These are phyloP conservation scores for Suillus discolor DNA, from an alignment of 768 basidiomycete genomes.

Conservation along the genomic window DNA sequence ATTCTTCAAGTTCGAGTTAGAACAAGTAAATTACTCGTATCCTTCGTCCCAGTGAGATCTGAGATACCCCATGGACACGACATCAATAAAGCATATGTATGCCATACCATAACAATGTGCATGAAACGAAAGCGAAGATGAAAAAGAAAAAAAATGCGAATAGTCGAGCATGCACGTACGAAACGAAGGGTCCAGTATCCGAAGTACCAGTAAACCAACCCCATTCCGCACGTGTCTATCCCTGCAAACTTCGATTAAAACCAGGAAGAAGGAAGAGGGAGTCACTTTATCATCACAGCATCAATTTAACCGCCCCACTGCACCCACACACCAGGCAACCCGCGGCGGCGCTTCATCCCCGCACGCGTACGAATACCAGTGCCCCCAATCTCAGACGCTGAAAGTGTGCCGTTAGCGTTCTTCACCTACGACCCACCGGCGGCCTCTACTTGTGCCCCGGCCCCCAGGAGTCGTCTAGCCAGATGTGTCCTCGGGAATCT, in stretches of 20 bases:
- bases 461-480: slow-evolving; percentile 26
- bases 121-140: neutral
- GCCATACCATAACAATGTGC: neutral
- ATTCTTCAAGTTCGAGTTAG: slow-evolving; percentile 5
- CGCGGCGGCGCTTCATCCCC: slow-evolving; percentile 31
- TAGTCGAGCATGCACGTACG: neutral
- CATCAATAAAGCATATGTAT: slow-evolving; percentile 1
- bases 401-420: slow-evolving; percentile 21
- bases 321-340: slow-evolving; percentile 36
- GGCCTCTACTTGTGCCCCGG: slow-evolving; percentile 19
- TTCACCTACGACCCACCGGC: slow-evolving; percentile 30
- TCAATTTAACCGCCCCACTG: slow-evolving; percentile 24
- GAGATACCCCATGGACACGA: neutral
- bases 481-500: slow-evolving; percentile 13
- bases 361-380: slow-evolving; percentile 15
- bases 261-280: neutral
- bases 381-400: slow-evolving; percentile 20
- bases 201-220: neutral
- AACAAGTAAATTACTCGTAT: neutral
- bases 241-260: neutral
- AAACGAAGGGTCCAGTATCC: neutral
- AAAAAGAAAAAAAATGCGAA: neutral
- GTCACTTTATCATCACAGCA: neutral
- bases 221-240: neutral
- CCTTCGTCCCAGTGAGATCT: neutral